Conservation (phyloP, 73 alveolate genomes). For the Loxodes magnus region DNA sequence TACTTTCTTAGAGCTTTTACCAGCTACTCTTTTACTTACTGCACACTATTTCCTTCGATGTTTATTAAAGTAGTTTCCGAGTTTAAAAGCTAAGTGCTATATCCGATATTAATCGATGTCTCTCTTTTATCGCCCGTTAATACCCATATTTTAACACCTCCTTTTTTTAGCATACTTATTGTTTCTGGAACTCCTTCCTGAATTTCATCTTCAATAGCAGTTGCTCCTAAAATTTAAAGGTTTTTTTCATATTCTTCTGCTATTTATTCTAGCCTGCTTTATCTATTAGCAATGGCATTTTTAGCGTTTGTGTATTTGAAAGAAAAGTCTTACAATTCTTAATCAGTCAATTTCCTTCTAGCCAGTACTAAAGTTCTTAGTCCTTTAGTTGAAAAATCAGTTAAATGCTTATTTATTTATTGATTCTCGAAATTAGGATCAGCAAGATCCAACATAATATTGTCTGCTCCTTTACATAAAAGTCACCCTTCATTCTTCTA, state of each 20-base stretch:
- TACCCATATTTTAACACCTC: constrained; percentile 90
- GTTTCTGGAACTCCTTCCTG: constrained; percentile 78
- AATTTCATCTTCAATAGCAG: constrained; percentile 96
- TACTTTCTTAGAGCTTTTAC: no score
- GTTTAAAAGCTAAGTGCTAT: background rate
- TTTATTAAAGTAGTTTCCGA: no score
- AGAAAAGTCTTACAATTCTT: constrained; percentile 42
- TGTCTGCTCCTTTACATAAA: constrained; percentile 68
- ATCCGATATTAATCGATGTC: constrained; percentile 84
- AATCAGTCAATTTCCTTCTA: constrained; percentile 39
- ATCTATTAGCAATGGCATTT: constrained; percentile 49
- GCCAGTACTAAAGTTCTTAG: constrained; percentile 40
- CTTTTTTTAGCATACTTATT: constrained; percentile 41
- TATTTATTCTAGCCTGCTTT: constrained; percentile 44
- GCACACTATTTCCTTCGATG: no score
- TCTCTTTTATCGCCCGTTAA: constrained; percentile 91
- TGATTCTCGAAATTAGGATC: background rate
- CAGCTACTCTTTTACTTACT: no score
- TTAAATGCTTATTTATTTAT: background rate
- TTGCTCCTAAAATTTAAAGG: constrained; percentile 77
- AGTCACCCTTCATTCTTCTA: constrained; percentile 11
- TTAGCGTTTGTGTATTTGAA: constrained; percentile 35
- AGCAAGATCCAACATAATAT: constrained; percentile 30
- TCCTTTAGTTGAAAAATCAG: constrained; percentile 5
- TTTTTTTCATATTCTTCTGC: constrained; percentile 75